Base-by-base conservation (phyloP, 495 filamentous ascomycete genomes). In the Penicillium coffeae region DNA sequence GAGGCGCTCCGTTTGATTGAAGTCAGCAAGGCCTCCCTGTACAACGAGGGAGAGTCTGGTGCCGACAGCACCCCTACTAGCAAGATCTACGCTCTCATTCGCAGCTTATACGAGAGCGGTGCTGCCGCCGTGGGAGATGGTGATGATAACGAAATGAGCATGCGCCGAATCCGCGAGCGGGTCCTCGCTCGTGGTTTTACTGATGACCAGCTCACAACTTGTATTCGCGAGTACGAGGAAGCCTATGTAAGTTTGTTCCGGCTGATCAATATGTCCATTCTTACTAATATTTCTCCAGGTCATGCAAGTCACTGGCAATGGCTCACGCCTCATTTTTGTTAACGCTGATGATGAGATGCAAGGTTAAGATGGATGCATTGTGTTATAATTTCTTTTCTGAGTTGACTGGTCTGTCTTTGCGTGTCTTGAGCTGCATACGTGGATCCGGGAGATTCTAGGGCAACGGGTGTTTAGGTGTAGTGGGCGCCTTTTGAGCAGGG, bases 101-200 rank as follows among this genome's bases (percentile, higher is more conserved):
- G 90, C 50, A 82, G 80, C 2, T 82, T 97, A 63, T 83, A 86
- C 6, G 92, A 93, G 48, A 85, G 81, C 50, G 89, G 90, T 21
- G 83, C 89, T 25, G 90, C 86, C 18, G 87, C 86, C 15, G 78
- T 80, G 16, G 86, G 82, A 22, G 86, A 84, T 52, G 84, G 81
- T 1, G 78, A 82, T 3, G 70, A 82, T 4, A 85, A 88, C 3
- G 90, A 94, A 68, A 65, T 98, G 52, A 92, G 85, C 67, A 76
- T 98, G 75, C 76, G 85, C 51, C 86, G 86, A 64, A 87, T 98
- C 30, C 77, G 89, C 55, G 90, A 97, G 62, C 64, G 93, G 35
- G 89, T 97, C 21, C 76, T 97, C 54, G 93, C 89, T 21, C 96
- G 95, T 77, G 94, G 94, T 8, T 98, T 97, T 59, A 97, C 94